Conservation (phyloP, 2,329 filamentous ascomycete genomes). For the Microascus cirrosus region DNA sequence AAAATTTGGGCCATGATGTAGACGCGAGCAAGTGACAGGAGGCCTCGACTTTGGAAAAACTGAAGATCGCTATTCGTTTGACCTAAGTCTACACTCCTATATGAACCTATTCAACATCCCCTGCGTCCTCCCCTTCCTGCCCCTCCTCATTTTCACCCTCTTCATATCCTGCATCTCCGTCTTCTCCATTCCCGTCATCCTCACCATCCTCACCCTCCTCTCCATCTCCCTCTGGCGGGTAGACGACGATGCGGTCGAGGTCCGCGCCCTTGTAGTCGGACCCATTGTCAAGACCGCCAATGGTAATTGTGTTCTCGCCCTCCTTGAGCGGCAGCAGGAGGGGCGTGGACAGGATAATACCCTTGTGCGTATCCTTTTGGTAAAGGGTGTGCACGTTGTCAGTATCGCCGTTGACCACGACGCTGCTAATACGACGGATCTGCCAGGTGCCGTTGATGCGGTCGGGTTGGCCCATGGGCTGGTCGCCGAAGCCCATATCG, state of each 20-base stretch:
- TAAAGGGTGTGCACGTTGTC: constrained; percentile 34
- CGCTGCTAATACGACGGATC: constrained; percentile 46
- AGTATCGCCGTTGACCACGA: constrained; percentile 40
- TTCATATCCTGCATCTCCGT: too few relatives aligned
- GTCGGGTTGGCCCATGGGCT: constrained; percentile 43
- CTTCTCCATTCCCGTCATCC: too few relatives aligned
- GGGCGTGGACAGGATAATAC: constrained; percentile 46
- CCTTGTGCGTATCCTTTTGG: constrained; percentile 43
- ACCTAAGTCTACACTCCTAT: too few relatives aligned
- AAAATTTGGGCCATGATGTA: constrained; percentile 25
- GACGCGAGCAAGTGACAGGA: constrained; percentile 10
- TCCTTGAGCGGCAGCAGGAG: constrained; percentile 33
- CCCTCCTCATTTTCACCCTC: too few relatives aligned
- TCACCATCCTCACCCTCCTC: neutral
- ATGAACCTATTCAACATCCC: too few relatives aligned
- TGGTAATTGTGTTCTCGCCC: constrained; percentile 42
- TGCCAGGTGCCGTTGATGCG: constrained; percentile 50
- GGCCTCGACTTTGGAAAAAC: too few relatives aligned
- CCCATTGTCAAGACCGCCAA: constrained; percentile 46
- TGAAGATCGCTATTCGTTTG: too few relatives aligned
- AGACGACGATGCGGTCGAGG: constrained; percentile 47
- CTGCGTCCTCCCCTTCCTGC: too few relatives aligned
- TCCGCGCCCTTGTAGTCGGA: constrained; percentile 46
- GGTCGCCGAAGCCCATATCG: constrained; percentile 48
- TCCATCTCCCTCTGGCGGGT: constrained; percentile 33